These are phyloP conservation scores for Kodamaea jinghongensis DNA, from an alignment of 805 yeast genomes.

Conservation along the genomic window DNA sequence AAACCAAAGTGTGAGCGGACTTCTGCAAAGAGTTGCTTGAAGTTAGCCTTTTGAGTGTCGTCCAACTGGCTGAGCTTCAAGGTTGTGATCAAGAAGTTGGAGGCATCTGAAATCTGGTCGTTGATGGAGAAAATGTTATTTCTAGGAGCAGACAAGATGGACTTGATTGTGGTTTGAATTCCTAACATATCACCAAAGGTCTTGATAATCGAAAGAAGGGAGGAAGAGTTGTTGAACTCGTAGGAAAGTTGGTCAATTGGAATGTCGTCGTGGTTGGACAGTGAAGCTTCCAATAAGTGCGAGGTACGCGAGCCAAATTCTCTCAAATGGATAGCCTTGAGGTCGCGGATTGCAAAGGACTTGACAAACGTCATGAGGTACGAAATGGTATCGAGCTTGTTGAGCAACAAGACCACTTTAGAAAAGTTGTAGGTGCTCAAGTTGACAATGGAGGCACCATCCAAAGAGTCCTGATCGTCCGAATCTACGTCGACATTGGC, in stretches of 20 bases:
- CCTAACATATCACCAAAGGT: slow-evolving; percentile 33
- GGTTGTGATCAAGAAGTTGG: slow-evolving; percentile 28
- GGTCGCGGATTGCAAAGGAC: slow-evolving; percentile 25
- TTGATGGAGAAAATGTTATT: slow-evolving; percentile 31
- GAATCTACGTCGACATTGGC: slow-evolving; percentile 5
- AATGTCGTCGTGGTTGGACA: slow-evolving; percentile 22
- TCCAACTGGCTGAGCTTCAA: slow-evolving; percentile 19
- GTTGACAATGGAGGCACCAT: slow-evolving; percentile 12
- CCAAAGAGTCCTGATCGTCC: slow-evolving; percentile 9
- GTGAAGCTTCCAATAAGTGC: slow-evolving; percentile 64
- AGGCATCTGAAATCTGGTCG: slow-evolving; percentile 26
- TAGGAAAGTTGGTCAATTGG: slow-evolving; percentile 17
- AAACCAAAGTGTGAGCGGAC: slow-evolving; percentile 33
- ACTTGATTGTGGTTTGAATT: slow-evolving; percentile 24
- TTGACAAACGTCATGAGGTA: slow-evolving; percentile 33
- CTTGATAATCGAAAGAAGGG: slow-evolving; percentile 34
- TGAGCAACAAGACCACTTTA: slow-evolving; percentile 26
- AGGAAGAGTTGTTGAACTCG: slow-evolving; percentile 28
- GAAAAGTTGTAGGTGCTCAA: slow-evolving; percentile 22
- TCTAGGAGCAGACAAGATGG: slow-evolving; percentile 30
- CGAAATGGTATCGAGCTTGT: slow-evolving; percentile 32
- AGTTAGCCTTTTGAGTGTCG: slow-evolving; percentile 20
- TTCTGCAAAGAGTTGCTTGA: slow-evolving; percentile 24
- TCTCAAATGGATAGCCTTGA: slow-evolving; percentile 55
- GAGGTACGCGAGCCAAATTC: slow-evolving; percentile 67